Evolutionary conservation across 495 filamentous ascomycete species (phyloP).

Genomic region (Talaromyces borbonicus): DNA sequence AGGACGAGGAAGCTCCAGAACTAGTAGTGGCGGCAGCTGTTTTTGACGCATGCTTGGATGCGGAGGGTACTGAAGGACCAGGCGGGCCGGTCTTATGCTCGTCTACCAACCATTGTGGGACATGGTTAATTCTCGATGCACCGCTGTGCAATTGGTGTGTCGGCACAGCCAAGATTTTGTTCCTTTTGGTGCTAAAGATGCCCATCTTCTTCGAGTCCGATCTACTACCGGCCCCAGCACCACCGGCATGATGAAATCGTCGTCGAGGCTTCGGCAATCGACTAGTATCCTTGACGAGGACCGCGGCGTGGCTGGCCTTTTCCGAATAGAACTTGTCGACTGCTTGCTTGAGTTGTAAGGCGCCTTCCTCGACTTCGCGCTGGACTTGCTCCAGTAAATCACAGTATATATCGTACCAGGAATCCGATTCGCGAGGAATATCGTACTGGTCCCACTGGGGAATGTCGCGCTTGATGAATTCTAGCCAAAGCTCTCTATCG

Average conservation of each 20-base stretch:
- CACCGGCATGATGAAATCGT: conserved; percentile 11
- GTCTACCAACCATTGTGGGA: conserved; percentile 33
- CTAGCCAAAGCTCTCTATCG: conserved; percentile 55
- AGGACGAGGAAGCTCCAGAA: background rate
- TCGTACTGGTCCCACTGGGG: conserved; percentile 48
- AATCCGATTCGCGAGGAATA: conserved; percentile 43
- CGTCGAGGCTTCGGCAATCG: conserved; percentile 19
- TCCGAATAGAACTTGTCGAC: conserved; percentile 41
- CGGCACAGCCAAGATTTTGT: conserved; percentile 27
- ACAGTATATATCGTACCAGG: conserved; percentile 58
- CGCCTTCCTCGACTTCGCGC: conserved; percentile 37
- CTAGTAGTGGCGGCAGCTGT: background rate
- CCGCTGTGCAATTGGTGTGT: conserved; percentile 30
- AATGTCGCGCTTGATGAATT: conserved; percentile 60
- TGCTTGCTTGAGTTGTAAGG: conserved; percentile 36
- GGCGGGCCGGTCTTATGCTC: conserved; percentile 24
- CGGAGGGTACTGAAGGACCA: background rate
- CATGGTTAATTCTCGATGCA: conserved; percentile 27
- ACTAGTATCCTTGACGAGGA: conserved; percentile 28
- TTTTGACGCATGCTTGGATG: background rate
- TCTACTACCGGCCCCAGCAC: no score
- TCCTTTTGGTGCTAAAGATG: conserved; percentile 30
- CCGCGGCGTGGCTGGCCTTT: conserved; percentile 35
- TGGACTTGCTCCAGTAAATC: conserved; percentile 35
- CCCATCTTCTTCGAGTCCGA: conserved; percentile 18